Percentiles rank a stretch among this genome's conserved stretches.
Evolutionary conservation across 805 yeast species (phyloP).

Genomic region (Lipomyces kockii): DNA sequence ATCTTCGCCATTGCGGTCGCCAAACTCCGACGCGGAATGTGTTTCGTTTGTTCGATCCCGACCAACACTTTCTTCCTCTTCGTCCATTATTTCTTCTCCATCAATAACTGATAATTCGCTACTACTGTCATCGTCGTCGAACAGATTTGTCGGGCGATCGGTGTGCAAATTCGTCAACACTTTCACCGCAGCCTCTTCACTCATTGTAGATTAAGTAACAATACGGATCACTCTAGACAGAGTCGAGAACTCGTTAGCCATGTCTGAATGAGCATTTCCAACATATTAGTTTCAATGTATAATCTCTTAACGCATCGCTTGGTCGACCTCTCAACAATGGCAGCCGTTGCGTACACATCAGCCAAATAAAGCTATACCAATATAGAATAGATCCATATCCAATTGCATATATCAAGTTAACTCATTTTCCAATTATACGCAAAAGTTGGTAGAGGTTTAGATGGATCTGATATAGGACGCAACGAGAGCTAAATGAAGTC

Average conservation of each 20-base stretch:
- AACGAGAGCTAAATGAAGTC: neutral
- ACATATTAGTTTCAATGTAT: neutral
- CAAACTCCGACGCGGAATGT: constrained; percentile 16
- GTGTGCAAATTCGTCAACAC: constrained; percentile 32
- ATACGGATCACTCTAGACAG: neutral
- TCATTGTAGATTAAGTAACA: constrained; percentile 17
- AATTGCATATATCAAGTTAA: neutral
- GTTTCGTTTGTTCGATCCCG: constrained; percentile 9
- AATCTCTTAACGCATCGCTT: neutral
- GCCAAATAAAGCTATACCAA: neutral
- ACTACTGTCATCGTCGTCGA: constrained; percentile 10
- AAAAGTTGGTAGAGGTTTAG: neutral
- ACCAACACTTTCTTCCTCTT: constrained; percentile 1
- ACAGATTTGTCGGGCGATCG: constrained; percentile 8
- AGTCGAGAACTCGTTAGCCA: neutral
- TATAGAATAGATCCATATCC: neutral
- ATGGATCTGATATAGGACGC: neutral
- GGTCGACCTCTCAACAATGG: neutral
- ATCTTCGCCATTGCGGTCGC: constrained; percentile 18
- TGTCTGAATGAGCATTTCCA: neutral
- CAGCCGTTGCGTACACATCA: neutral
- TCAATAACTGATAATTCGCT: constrained; percentile 26
- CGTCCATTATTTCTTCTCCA: constrained; percentile 7
- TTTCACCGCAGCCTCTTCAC: constrained; percentile 32
- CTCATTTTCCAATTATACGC: neutral